phyloP scores from a whole-genome alignment of 164 flowering plant genomes.

The Vitis vinifera region ASM3070453v1 NC_081823.1:7525001-7525500 shows the following conservation, averaged over 20 bases:
- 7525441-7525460: no score
- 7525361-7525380: no score
- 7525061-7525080: constrained; percentile 88
- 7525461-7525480: no score
- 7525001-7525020: neutral
- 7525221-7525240: constrained; percentile 7
- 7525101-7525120: constrained; percentile 70
- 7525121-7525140: constrained; percentile 60
- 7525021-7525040: constrained; percentile 64
- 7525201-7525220: constrained; percentile 24
- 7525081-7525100: constrained; percentile 76
- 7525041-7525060: constrained; percentile 82
- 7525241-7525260: constrained; percentile 49
- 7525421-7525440: no score
- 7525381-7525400: no score
- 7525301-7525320: neutral
- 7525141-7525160: constrained; percentile 61
- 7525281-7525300: constrained; percentile 55
- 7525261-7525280: constrained; percentile 83
- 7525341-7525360: no score
- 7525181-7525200: constrained; percentile 43
- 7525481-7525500: no score
- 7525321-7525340: no score
- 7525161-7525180: constrained; percentile 63
- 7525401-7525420: no score